Evolutionary conservation across 2,329 filamentous ascomycete species (phyloP), one percentile per base, ranked within the genome.

Genomic region (Davidsoniella australis): DNA sequence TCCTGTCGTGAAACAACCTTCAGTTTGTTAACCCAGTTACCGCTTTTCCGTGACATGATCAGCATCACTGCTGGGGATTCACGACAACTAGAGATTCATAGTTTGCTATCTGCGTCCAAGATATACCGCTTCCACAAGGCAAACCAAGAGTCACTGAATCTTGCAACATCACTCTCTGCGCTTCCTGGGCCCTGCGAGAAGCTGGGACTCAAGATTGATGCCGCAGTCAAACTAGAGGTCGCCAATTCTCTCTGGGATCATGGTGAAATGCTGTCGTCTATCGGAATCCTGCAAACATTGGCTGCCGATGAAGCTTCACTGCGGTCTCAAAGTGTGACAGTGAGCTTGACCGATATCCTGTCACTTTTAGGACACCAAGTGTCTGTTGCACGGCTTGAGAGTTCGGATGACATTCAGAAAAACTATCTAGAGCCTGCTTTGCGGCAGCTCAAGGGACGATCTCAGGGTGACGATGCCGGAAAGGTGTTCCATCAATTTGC

Each of bases 401-500:
- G 89, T 55, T 86, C 93, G 0, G 86, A 94, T 55, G 76, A 79
- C 49, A 94, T 98, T 53, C 85, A 95, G 56, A 78, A 82, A 56
- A 78, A 82, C 36, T 96, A 95, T 58, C 72, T 98, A 0, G 75
- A 82, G 49, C 85, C 85, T 18, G 88, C 91, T 0, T 78, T 96
- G 24, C 80, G 79, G 56, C 85, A 93, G 59, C 69, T 98, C 6
- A 82, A 77, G 57, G 79, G 78, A 1, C 73, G 75, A 42, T 72
- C 66, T 4, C 72, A 78, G 48, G 82, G 83, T 1, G 70, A 73
- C 41, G 84, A 89, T 53, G 84, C 88, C 2, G 87, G 88, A 1
- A 75, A 85, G 56, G 91, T 96, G 1, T 95, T 87, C 58, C 87
- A 95, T 60, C 85, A 94, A 58, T 96, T 96, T 62, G 91, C 93